Evolutionary conservation across 2,329 filamentous ascomycete genomes (phyloP).

Genomic region (Xylariaceae sp.): DNA sequence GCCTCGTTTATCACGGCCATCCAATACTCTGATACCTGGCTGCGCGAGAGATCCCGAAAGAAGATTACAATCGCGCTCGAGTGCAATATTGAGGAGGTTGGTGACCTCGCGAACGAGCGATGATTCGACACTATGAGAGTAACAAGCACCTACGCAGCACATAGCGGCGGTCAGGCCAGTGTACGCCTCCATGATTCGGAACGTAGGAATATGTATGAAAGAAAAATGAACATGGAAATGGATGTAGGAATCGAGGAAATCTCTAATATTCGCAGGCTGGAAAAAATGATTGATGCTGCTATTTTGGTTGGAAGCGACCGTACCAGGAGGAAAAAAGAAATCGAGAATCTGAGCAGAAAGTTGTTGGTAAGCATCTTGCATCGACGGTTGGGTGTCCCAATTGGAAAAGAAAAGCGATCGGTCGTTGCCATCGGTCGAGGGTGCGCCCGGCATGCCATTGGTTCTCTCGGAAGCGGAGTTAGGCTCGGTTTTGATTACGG

Average conservation of each 20-base stretch:
- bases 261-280: slow-evolving; percentile 63
- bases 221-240: slow-evolving; percentile 73
- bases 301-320: slow-evolving; percentile 50
- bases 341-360: slow-evolving; percentile 52
- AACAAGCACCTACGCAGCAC: slow-evolving; percentile 71
- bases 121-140: slow-evolving; percentile 57
- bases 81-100: slow-evolving; percentile 55
- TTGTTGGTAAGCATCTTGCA: slow-evolving; percentile 47
- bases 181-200: slow-evolving; percentile 61
- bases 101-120: slow-evolving; percentile 63
- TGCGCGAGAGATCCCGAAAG: slow-evolving; percentile 33
- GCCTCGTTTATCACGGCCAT: slow-evolving; percentile 35
- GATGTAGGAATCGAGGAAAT: slow-evolving; percentile 66
- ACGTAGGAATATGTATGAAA: slow-evolving; percentile 67
- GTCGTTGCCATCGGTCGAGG: slow-evolving; percentile 36
- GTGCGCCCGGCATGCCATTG: slow-evolving; percentile 40
- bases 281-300: slow-evolving; percentile 56
- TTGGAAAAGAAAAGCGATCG: slow-evolving; percentile 44
- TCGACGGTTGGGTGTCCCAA: slow-evolving; percentile 43
- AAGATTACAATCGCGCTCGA: slow-evolving; percentile 52
- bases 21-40: slow-evolving; percentile 34
- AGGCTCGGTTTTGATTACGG: slow-evolving; percentile 64
- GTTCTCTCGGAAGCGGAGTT: slow-evolving; percentile 47
- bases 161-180: slow-evolving; percentile 65
- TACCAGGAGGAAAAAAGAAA: slow-evolving; percentile 55